phyloP scores from a whole-genome alignment of 164 flowering plant genomes.

The Liriodendron chinense region DNA sequence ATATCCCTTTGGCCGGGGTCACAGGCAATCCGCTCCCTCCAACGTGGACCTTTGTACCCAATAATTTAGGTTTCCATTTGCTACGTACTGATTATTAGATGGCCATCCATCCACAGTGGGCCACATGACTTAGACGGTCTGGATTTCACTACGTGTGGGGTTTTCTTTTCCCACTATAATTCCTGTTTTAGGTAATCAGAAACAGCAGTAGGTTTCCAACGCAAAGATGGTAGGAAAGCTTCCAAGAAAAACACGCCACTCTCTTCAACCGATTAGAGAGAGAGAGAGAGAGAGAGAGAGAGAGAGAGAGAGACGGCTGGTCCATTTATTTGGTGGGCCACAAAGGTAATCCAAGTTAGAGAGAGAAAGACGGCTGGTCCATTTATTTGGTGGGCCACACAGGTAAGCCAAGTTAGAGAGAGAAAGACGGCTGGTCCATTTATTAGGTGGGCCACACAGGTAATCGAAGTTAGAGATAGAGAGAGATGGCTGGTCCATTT shows the following conservation, averaged over 20 bases:
- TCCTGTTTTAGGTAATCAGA: slow-evolving; percentile 1
- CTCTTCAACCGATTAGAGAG: neutral
- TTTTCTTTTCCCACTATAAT: neutral
- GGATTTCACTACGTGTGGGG: too few species aligned
- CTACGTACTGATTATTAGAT: neutral
- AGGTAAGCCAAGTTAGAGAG: too few species aligned
- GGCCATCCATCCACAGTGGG: too few species aligned
- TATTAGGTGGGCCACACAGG: too few species aligned
- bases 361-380: neutral
- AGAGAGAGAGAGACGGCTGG: neutral
- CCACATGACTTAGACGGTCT: neutral
- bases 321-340: neutral
- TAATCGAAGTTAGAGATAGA: too few species aligned
- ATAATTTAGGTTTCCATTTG: too few species aligned
- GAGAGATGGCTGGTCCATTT: too few species aligned
- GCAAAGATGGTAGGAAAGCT: neutral
- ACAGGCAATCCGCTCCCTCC: too few species aligned
- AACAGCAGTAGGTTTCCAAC: neutral
- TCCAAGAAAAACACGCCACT: neutral
- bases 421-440: too few species aligned
- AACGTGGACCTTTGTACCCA: too few species aligned
- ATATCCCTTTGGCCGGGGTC: too few species aligned
- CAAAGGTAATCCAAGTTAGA: neutral
- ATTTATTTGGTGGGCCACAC: neutral
- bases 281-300: slow-evolving; percentile 1